Percentiles rank a stretch among this genome's conserved stretches.
phyloP scores from a whole-genome alignment of 23 red algal species.

The Gracilaria vermiculophylla region DNA sequence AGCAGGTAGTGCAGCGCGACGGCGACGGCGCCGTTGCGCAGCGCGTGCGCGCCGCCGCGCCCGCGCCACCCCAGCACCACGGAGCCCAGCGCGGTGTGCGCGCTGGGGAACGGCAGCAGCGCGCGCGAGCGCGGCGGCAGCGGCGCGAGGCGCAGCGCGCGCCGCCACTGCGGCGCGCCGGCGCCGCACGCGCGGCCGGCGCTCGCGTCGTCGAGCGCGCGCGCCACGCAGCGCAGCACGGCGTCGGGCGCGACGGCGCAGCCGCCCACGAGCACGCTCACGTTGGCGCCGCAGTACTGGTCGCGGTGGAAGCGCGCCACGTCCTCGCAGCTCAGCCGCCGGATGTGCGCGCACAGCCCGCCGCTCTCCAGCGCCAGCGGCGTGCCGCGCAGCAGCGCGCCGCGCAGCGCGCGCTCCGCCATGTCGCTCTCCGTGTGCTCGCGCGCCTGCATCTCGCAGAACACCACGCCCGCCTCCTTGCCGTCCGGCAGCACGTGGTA shows the following conservation, averaged over 20 bases:
- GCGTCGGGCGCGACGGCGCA: slow-evolving; percentile 11
- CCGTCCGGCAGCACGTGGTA: slow-evolving; percentile 76
- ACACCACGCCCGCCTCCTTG: slow-evolving; percentile 92
- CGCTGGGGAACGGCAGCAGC: slow-evolving; percentile 46
- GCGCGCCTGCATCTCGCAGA: slow-evolving; percentile 92
- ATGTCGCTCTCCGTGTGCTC: slow-evolving; percentile 84
- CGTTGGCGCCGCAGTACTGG: slow-evolving; percentile 85
- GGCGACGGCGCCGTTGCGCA: slow-evolving; percentile 35
- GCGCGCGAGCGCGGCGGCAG: slow-evolving; percentile 3
- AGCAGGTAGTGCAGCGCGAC: slow-evolving; percentile 63
- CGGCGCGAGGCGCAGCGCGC: slow-evolving; percentile 16
- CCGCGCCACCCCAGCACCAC: slow-evolving; percentile 66
- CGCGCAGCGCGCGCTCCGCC: slow-evolving; percentile 32
- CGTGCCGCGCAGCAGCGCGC: slow-evolving; percentile 48
- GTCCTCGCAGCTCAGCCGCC: slow-evolving; percentile 72
- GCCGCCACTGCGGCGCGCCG: slow-evolving; percentile 47
- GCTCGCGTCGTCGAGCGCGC: slow-evolving; percentile 33
- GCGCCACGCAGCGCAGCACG: slow-evolving; percentile 33
- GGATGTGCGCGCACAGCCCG: slow-evolving; percentile 70
- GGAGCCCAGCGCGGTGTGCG: slow-evolving; percentile 45
- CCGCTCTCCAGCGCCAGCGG: slow-evolving; percentile 69
- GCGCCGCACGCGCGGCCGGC: neutral
- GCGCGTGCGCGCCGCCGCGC: neutral
- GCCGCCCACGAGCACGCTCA: slow-evolving; percentile 80
- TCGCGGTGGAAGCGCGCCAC: slow-evolving; percentile 74